Evolutionary conservation across 768 basidiomycete genomes (phyloP).

Genomic region (Lactifluus subvellereus): DNA sequence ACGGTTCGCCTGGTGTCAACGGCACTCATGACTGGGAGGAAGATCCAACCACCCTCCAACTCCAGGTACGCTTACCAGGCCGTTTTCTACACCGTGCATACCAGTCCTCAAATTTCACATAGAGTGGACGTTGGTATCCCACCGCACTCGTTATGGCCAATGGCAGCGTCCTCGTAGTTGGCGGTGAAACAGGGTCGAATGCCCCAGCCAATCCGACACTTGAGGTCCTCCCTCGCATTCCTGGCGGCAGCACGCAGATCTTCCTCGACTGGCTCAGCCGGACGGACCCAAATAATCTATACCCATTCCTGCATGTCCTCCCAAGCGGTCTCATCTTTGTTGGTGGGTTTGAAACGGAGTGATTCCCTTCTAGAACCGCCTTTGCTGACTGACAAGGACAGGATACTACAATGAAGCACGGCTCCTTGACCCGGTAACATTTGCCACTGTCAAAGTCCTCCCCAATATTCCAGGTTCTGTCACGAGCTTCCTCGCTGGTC

Average conservation of each 20-base stretch:
- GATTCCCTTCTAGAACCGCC: background rate
- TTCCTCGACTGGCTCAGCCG: conserved; percentile 60
- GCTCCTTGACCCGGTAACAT: conserved; percentile 60
- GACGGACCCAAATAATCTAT: conserved; percentile 76
- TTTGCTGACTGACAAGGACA: conserved; percentile 27
- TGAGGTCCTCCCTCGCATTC: conserved; percentile 63
- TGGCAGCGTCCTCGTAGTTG: conserved; percentile 66
- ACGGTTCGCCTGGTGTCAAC: too few relatives aligned
- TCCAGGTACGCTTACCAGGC: conserved; percentile 45
- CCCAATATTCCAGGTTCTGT: conserved; percentile 76
- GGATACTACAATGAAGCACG: conserved; percentile 77
- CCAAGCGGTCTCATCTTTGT: conserved; percentile 67
- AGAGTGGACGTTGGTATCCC: conserved; percentile 76
- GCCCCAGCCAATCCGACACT: conserved; percentile 51
- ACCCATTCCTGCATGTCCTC: conserved; percentile 69
- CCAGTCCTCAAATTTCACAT: background rate
- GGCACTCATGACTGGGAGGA: conserved; percentile 76
- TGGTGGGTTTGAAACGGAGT: conserved; percentile 39
- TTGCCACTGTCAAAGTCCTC: conserved; percentile 50
- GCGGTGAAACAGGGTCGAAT: conserved; percentile 71
- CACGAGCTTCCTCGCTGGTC: conserved; percentile 61
- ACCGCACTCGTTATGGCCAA: conserved; percentile 61
- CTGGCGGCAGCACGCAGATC: conserved; percentile 54
- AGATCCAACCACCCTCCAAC: conserved; percentile 46
- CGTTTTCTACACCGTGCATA: background rate